Evolutionary conservation across 768 basidiomycete genomes (phyloP).

Genomic region (Leccinum barrowsii): DNA sequence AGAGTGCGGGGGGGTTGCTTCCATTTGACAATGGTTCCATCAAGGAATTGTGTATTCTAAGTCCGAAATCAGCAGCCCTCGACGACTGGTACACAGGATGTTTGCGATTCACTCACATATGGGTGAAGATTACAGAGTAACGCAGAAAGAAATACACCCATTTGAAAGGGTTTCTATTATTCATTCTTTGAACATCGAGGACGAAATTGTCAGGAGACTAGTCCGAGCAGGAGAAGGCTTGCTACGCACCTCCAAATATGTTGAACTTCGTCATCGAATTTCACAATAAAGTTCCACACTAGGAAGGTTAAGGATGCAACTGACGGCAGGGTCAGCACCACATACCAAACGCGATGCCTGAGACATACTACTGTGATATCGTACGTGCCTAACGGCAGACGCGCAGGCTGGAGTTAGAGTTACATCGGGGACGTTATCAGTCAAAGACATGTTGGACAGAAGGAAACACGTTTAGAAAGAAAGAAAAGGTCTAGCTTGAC

Average conservation of each 20-base stretch:
- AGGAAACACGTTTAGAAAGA: conserved; percentile 1
- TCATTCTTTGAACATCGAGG: conserved; percentile 18
- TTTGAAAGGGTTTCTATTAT: conserved; percentile 19
- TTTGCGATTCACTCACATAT: conserved; percentile 14
- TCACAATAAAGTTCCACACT: conserved; percentile 12
- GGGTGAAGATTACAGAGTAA: conserved; percentile 20
- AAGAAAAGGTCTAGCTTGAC: neutral
- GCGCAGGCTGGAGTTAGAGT: neutral
- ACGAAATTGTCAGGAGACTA: neutral
- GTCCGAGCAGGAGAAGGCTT: neutral
- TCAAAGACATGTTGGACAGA: neutral
- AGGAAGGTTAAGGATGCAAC: conserved; percentile 14
- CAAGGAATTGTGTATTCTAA: conserved; percentile 16
- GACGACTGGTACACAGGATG: neutral
- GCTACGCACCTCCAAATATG: conserved; percentile 16
- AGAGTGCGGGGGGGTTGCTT: conserved; percentile 8
- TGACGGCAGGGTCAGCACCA: conserved; percentile 3
- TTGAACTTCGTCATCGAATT: conserved; percentile 16
- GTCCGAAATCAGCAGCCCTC: neutral
- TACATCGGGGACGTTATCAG: neutral
- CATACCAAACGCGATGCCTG: neutral
- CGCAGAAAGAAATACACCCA: conserved; percentile 31
- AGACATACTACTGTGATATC: conserved; percentile 11
- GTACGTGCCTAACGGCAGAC: conserved; percentile 5
- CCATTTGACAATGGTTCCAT: conserved; percentile 7